Base-by-base conservation (phyloP, 1,284 basidiomycete species). In the Trametes polyzona region DNA sequence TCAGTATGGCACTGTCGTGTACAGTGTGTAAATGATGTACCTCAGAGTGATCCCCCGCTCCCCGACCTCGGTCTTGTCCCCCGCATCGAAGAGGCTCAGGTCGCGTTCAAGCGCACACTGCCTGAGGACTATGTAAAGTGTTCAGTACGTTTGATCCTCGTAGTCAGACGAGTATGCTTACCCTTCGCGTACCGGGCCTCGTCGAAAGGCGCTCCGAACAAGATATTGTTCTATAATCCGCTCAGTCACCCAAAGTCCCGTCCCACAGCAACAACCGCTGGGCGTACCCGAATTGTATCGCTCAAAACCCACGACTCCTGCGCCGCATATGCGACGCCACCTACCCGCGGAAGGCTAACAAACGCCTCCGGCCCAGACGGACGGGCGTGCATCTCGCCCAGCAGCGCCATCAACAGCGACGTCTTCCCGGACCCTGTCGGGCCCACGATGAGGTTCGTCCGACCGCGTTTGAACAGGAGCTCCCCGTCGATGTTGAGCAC, bases 31-130 rank as follows among this genome's bases (percentile, higher is more conserved):
- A 6, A 10, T 5, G 14, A 87, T 87, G 27, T 83, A 87, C 69
- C 83, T 86, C 32, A 83, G 66, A 3, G 83, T 85, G 21, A 86
- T 55, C 2, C 84, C 84, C 67, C 81, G 82, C 67, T 86, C 84
- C 5, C 85, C 85, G 21, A 87, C 83, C 68, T 90, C 88, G 0
- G 89, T 90, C 57, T 77, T 65, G 67, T 92, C 90, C 0, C 88
- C 87, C 37, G 87, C 87, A 41, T 87, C 83, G 61, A 90, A 87
- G n/a, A 90, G 68, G 26, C 74, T 74, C 1, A 90, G 71, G 62
- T 91, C 88, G 3, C 78, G 78, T 64, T 84, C 78, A 21, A 91
- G 74, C 2, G 78, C 84, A 58, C 88, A 90, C 63, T 86, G 84
- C 33, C 83, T 69, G 19, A 90, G 67, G 19, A 86, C 86, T 77